A percentile compares a stretch with the other conserved stretches of the same genome.
phyloP scores from a whole-genome alignment of 805 yeast genomes.

The Candida railenensis region DNA sequence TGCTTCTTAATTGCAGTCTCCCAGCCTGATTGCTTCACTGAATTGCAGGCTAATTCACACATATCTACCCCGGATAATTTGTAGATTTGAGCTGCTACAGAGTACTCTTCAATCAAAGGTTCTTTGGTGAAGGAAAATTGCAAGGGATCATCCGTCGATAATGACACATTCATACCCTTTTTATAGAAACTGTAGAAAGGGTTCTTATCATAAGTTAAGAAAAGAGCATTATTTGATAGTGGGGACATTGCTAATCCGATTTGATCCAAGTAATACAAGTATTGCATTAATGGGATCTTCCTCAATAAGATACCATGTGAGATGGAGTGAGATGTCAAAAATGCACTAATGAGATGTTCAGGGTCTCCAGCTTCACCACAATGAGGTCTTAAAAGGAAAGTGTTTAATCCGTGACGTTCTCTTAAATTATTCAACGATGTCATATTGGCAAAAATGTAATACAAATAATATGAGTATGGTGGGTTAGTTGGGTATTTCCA shows the following conservation, averaged over 20 bases:
- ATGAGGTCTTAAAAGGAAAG: conserved; percentile 95
- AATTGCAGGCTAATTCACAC: conserved; percentile 94
- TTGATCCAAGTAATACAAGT: conserved; percentile 89
- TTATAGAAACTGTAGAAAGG: conserved; percentile 91
- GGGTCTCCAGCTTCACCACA: conserved; percentile 99
- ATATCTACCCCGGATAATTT: conserved; percentile 92
- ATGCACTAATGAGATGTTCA: conserved; percentile 90
- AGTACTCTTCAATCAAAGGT: conserved; percentile 95
- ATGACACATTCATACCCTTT: conserved; percentile 89
- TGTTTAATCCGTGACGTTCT: conserved; percentile 69
- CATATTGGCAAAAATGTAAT: conserved; percentile 83
- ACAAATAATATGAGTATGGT: conserved; percentile 94
- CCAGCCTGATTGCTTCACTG: conserved; percentile 93
- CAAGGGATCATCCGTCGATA: conserved; percentile 96
- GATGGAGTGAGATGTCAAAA: conserved; percentile 84
- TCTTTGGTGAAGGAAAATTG: conserved; percentile 97
- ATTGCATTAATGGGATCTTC: conserved; percentile 93
- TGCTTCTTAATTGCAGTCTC: conserved; percentile 83
- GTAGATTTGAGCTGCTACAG: conserved; percentile 97
- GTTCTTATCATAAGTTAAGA: conserved; percentile 93
- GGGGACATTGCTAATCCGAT: conserved; percentile 99
- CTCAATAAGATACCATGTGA: conserved; percentile 93
- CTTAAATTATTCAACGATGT: conserved; percentile 87
- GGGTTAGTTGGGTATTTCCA: conserved; percentile 86
- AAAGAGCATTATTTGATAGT: conserved; percentile 91